phyloP scores from a whole-genome alignment of 352 stramenopile species.

The Plasmopara viticola region DNA sequence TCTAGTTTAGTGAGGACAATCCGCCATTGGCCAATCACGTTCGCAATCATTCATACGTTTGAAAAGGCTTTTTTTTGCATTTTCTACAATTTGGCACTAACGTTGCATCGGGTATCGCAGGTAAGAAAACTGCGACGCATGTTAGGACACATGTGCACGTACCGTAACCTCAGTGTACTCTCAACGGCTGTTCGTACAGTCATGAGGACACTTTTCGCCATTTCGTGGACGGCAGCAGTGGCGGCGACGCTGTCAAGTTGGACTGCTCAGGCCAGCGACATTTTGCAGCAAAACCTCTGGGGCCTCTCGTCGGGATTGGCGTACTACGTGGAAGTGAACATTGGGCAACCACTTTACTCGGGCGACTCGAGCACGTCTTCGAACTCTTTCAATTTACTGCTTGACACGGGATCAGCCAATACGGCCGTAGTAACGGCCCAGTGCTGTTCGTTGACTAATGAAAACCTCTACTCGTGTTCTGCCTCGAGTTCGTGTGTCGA shows the following conservation, averaged over 20 bases:
- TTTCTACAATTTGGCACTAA: too few relatives aligned
- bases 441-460: slow-evolving; percentile 61
- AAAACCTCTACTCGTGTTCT: slow-evolving; percentile 60
- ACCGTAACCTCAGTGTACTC: slow-evolving; percentile 5
- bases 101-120: too few relatives aligned
- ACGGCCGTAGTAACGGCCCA: slow-evolving; percentile 69
- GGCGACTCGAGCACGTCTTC: slow-evolving; percentile 23
- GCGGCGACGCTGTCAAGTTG: background rate
- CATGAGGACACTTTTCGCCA: slow-evolving; percentile 1
- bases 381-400: slow-evolving; percentile 58
- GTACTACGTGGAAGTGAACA: slow-evolving; percentile 49
- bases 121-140: too few relatives aligned
- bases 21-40: too few relatives aligned
- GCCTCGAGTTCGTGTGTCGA: slow-evolving; percentile 53
- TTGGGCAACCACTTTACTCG: slow-evolving; percentile 39
- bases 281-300: slow-evolving; percentile 71
- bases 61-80: too few relatives aligned
- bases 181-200: slow-evolving; percentile 1
- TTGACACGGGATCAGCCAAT: slow-evolving; percentile 80
- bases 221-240: background rate
- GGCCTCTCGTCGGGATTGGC: slow-evolving; percentile 60
- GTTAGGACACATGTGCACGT: too few relatives aligned
- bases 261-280: background rate
- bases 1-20: too few relatives aligned
- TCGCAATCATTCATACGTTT: too few relatives aligned